These are phyloP conservation scores for Eucalyptus cloeziana DNA, from an alignment of 345 rosid genomes.

Conservation along the genomic window DNA sequence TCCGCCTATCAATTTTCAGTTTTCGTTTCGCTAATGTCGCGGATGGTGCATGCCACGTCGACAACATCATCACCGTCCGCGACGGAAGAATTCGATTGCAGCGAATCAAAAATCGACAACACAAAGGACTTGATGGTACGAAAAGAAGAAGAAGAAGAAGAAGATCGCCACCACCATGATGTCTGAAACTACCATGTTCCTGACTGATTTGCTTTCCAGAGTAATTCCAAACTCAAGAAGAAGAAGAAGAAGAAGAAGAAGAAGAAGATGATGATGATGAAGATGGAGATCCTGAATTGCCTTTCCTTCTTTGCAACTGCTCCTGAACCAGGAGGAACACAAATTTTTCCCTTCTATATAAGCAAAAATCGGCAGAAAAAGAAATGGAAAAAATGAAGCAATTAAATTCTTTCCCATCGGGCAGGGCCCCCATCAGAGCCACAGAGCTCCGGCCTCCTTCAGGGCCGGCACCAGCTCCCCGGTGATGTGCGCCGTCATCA, in stretches of 20 bases:
- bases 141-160: not conserved
- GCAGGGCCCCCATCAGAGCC: conserved; percentile 41
- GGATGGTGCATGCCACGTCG: not conserved
- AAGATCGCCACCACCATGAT: not conserved
- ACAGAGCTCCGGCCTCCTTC: conserved; percentile 81
- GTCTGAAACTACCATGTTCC: not conserved
- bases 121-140: not conserved
- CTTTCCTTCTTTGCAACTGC: not conserved
- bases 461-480: conserved; percentile 69
- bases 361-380: not conserved
- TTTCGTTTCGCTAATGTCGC: not conserved
- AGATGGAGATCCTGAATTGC: not conserved
- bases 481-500: conserved; percentile 82
- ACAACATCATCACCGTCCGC: not conserved
- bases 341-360: not conserved
- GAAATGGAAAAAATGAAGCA: not conserved
- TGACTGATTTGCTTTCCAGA: not conserved
- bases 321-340: not conserved
- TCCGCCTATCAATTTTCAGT: not conserved
- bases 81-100: not conserved
- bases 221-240: not conserved
- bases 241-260: not conserved
- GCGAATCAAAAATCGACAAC: not conserved
- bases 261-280: not conserved
- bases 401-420: not conserved